Base-by-base conservation (phyloP, 1,139 yeast genomes). In the Sugiyamaella castrensis region DNA sequence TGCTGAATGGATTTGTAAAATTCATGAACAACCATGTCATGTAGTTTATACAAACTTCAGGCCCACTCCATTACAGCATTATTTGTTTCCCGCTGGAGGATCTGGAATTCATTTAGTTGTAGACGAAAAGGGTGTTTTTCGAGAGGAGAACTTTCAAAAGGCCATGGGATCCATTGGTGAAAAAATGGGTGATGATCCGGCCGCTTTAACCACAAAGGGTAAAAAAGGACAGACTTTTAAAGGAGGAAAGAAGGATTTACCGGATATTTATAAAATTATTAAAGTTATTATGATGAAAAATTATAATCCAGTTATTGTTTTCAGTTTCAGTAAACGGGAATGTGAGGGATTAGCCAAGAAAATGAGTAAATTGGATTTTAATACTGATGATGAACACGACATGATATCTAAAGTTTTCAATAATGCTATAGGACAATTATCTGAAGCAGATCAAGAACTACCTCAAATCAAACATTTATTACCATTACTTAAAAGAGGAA, bases 21-120 rank as follows among this genome's bases (percentile, higher is more conserved):
- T 85, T 50, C 99, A 92, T 65, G 76, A 80, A 40, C 98, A 94
- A 68, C 98, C 98, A 1, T 94, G 98, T 66, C 98, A 94, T 68
- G 96, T 94, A 67, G 98, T 94, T 24, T 94, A 92, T 68, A 94
- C 99, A 1, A 96, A 94, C 71, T 94, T 91, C 77, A 82, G 99
- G 68, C 99, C 99, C 26, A 94, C 98, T 9, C 99, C 99, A 2
- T 75, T 94, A 57, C 98, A 94, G 68, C 98, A 92, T 71, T 94
- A 92, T 63, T 74, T 92, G 52, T 94, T 92, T 73, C 98, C 98
- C 16, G 95, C 96, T 27, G 95, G 91, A 47, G 98, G 98, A 49
- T 95, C 87, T 65, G 99, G 98, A 50, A 94, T 94, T 52, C 96
- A 92, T 68, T 76, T 94, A 58, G 98, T 94, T 15, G 98, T 94